Base-by-base conservation (phyloP, 768 basidiomycete genomes). In the Brasilioporus rufonigricans region DNA sequence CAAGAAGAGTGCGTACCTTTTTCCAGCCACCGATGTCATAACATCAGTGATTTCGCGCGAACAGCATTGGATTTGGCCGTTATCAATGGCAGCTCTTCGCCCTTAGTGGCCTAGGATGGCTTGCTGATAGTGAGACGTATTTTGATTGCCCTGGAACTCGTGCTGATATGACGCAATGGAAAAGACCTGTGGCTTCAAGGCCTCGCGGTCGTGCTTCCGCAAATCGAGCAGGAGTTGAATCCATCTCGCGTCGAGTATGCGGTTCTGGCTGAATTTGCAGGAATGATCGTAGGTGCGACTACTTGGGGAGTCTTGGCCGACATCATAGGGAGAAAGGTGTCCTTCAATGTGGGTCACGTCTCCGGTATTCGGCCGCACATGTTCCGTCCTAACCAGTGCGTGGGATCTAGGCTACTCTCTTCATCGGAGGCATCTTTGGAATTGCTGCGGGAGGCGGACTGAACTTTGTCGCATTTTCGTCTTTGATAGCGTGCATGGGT, bases 241-340 rank as follows among this genome's bases (percentile, higher is more conserved):
- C 79, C 80, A 6, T 57, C 64, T 13, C 70, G 71, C 40, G 61
- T 80, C 18, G 77, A 78, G 56, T 79, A 76, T 63, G 71, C 78
- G 4, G 78, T 77, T 7, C 63, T 80, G 24, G 71, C 78, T 0
- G 71, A 80, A 21, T 81, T 74, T 57, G 75, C 73, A 9, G 80
- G 80, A 2, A 64, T 81, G 31, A 77, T 80, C n/a, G 64, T 77
- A 5, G 80, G 80, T 40, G 79, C 81, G 10, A 74, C 71, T 5
- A 65, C 62, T 4, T 81, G 81, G 80, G 80, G 80, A 19, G 61
- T 76, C 19, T 66, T 79, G 57, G 79, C 79, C 0, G 80, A 81
- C 57, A 59, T 80, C 48, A 74, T 81, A 27, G 80, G 80, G 16
- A 68, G 79, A 24, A 72, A 66, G 46, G 59, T 78, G 31, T 79